phyloP scores from a whole-genome alignment of 2,329 filamentous ascomycete species.

The Cladosporium halotolerans region DNA sequence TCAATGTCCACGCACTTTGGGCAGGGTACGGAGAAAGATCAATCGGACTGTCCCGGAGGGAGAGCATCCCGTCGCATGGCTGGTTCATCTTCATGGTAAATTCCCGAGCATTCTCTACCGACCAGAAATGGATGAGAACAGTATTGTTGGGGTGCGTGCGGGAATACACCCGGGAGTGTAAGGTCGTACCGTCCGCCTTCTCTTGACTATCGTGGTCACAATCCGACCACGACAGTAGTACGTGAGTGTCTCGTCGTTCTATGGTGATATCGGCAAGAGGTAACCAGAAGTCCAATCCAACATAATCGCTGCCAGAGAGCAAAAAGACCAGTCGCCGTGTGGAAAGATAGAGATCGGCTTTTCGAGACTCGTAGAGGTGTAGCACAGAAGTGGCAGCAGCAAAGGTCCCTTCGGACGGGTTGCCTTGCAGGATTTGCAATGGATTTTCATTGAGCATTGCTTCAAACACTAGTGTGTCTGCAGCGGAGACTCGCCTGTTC shows the following conservation, averaged over 20 bases:
- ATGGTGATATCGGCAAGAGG: not conserved
- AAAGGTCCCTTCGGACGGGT: too few relatives aligned
- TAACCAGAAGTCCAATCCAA: not conserved
- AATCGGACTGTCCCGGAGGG: not conserved
- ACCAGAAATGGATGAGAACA: not conserved
- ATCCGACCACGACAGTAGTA: not conserved
- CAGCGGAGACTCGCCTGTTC: too few relatives aligned
- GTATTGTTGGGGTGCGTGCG: not conserved
- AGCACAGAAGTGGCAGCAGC: not conserved
- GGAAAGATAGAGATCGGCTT: not conserved
- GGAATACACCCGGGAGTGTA: not conserved
- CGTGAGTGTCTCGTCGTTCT: not conserved
- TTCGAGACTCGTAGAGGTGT: not conserved
- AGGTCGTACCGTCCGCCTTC: not conserved
- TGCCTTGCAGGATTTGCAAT: too few relatives aligned
- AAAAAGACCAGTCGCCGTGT: not conserved
- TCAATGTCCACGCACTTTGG: not conserved
- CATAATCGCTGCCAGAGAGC: not conserved
- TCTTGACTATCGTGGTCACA: not conserved
- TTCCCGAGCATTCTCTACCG: not conserved
- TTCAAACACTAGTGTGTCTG: too few relatives aligned
- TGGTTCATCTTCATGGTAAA: not conserved
- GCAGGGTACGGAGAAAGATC: not conserved
- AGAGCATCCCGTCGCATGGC: not conserved
- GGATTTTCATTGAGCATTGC: too few relatives aligned